phyloP scores from a whole-genome alignment of 768 basidiomycete genomes.

The Boletus pseudopeckii region DNA sequence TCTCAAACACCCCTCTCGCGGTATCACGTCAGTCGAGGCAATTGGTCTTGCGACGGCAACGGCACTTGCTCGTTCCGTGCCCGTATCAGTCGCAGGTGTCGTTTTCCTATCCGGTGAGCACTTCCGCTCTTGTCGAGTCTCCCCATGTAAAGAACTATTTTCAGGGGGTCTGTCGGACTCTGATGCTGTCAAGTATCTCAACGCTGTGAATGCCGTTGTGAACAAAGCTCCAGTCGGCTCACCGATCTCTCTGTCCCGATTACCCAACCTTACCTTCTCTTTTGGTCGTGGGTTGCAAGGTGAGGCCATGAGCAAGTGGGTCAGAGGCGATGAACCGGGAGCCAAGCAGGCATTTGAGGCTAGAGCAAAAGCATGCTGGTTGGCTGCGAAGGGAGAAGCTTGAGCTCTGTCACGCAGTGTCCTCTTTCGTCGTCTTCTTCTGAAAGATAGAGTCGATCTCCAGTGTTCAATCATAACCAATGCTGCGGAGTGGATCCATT shows the following conservation, averaged over 20 bases:
- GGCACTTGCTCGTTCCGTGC: slow-evolving; percentile 43
- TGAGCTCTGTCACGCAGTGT: not conserved
- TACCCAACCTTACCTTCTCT: slow-evolving; percentile 47
- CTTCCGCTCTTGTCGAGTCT: not conserved
- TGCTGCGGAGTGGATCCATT: no score
- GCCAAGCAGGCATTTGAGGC: slow-evolving; percentile 40
- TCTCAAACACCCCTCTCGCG: slow-evolving; percentile 38
- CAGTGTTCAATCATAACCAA: not conserved
- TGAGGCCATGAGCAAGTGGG: slow-evolving; percentile 46
- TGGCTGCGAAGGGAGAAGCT: slow-evolving; percentile 38
- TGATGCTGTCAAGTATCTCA: slow-evolving; percentile 40
- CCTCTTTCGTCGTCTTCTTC: not conserved
- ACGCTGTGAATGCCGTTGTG: slow-evolving; percentile 39
- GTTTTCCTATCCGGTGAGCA: slow-evolving; percentile 47
- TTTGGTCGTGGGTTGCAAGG: slow-evolving; percentile 51
- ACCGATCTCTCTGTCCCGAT: slow-evolving; percentile 31
- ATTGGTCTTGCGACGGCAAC: slow-evolving; percentile 47
- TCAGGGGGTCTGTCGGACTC: slow-evolving; percentile 43
- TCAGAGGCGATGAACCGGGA: slow-evolving; percentile 40
- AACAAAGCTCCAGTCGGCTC: slow-evolving; percentile 33
- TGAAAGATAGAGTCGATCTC: not conserved
- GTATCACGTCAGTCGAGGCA: slow-evolving; percentile 35
- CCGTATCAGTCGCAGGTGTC: slow-evolving; percentile 45
- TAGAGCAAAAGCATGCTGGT: slow-evolving; percentile 42
- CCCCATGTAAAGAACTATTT: not conserved